phyloP scores from a whole-genome alignment of 2,329 filamentous ascomycete genomes.

The Eutypa lata region DNA sequence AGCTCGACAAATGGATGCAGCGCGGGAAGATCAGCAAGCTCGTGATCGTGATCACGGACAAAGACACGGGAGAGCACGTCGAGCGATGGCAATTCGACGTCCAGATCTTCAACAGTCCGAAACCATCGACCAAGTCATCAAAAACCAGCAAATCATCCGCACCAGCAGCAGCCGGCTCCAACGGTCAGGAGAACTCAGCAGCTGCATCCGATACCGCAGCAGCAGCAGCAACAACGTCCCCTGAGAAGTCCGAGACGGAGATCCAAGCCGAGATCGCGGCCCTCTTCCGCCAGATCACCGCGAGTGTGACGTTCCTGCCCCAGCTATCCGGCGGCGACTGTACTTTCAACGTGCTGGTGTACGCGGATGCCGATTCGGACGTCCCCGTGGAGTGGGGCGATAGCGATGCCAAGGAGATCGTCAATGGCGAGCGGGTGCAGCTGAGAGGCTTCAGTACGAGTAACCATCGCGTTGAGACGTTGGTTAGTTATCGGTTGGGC shows the following conservation, averaged over 20 bases:
- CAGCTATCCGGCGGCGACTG: slow-evolving; percentile 84
- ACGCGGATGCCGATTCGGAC: slow-evolving; percentile 93
- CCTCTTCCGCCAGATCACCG: slow-evolving; percentile 96
- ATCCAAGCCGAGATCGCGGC: slow-evolving; percentile 96
- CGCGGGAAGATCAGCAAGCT: slow-evolving; percentile 96
- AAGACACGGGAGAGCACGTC: slow-evolving; percentile 93
- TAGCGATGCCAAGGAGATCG: slow-evolving; percentile 95
- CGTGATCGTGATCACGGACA: slow-evolving; percentile 93
- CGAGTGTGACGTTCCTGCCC: slow-evolving; percentile 92
- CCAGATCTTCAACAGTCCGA: slow-evolving; percentile 22
- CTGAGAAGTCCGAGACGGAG: slow-evolving; percentile 77
- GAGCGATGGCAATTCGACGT: slow-evolving; percentile 99
- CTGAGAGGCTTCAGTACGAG: slow-evolving; percentile 93
- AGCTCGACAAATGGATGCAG: slow-evolving; percentile 97
- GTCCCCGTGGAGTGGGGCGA: slow-evolving; percentile 98
- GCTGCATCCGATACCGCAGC: slow-evolving; percentile 33
- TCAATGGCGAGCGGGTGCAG: slow-evolving; percentile 91
- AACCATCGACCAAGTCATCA: slow-evolving; percentile 37
- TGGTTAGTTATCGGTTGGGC: slow-evolving; percentile 81
- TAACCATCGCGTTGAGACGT: slow-evolving; percentile 88
- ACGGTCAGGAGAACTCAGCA: slow-evolving; percentile 69
- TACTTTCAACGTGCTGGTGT: slow-evolving; percentile 98
- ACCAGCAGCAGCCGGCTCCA: slow-evolving; percentile 39
- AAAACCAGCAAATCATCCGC: slow-evolving; percentile 33
- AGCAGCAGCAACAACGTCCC: slow-evolving; percentile 27